Base-by-base conservation (phyloP, 495 filamentous ascomycete genomes). In the Xylaria nigripes region DNA sequence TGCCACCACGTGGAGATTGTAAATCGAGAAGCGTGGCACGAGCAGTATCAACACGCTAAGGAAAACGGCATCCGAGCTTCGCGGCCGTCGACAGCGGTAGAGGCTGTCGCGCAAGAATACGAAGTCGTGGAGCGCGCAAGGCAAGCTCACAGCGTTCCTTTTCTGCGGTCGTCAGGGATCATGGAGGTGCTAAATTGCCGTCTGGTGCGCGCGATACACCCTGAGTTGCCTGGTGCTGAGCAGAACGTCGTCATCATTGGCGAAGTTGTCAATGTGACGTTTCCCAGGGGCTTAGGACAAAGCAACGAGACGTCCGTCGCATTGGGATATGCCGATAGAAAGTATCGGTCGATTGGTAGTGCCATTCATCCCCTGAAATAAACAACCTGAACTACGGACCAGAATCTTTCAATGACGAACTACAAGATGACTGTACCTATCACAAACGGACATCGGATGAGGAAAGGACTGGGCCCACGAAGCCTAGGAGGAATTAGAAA, bases 161-260 rank as follows among this genome's bases (percentile, higher is more conserved):
- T 7, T 34, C 18, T 55, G 6, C 32, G 22, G 2, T 55, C 36
- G 29, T 29, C 13, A 13, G 52, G 45, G 0, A 40, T 55, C 36
- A 24, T 48, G 18, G 52, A 55, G 15, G 52, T 55, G 10, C 25
- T 55, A 1, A 23, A 55, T 34, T 55, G 52, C 19, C 52, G 52
- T 22, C n/a, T 55, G 12, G 45, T 42, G 16, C 52, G 52, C 36
- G 24, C 52, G 21, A 43, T 55, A 19, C 43, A 55, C 13, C 45
- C 52, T 2, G 52, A 55, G 18, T 13, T 55, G 0, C 52, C 52
- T 3, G 45, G 30, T 12, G 52, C 52, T 0, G 52, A 34, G 5
- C 32, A 48, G 16, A 55, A 55, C 19, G 27, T 55, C 18, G n/a
- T 55, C 38, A 34, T 55, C 15, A 55, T 55, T 27, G 52, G 52